Base-by-base conservation (phyloP, 2,329 filamentous ascomycete species). In the Aureobasidium vineae region DNA sequence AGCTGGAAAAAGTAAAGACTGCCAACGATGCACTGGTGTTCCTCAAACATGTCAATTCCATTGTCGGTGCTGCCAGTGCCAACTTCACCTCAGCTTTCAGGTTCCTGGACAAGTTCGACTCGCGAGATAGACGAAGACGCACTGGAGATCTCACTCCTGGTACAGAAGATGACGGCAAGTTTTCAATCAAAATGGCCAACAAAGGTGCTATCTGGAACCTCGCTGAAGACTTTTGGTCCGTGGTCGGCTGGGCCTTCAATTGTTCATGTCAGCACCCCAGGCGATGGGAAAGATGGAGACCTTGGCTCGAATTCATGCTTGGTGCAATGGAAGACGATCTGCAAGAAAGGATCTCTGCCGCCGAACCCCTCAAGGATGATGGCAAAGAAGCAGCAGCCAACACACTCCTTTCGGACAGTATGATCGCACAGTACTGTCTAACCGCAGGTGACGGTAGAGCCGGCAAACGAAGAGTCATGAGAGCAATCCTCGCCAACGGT, bases 181-280 rank as follows among this genome's bases (percentile, higher is more conserved):
- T 75, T 33, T 41, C 64, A 13, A 38, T 67, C 21, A 59, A 53
- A 10, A 23, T 68, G 21, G 67, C 88, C 1, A 84, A 85, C 60
- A 80, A 84, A 16, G 83, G 86, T 50, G 88, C 89, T 36, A 69
- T 97, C 1, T 97, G 90, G 86, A 80, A 79, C 19, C 84, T 86
- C n/a, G 90, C 89, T 0, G 87, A 90, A 68, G 91, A 96, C 74
- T 96, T 98, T 72, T 99, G 95, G 92, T 85, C 88, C 49, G 85
- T 91, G 0, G 84, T 95, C 0, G 95, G 94, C 3, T 98, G 95
- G 95, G 90, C 91, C 0, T 92, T 98, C 76, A 95, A 94, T 74
- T 98, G 94, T 79, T 93, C 91, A 61, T 84, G 90, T 1, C 76
- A 84, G 38, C 83, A 94, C 71, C 87, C 87, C 1, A 83, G 85